phyloP scores from a whole-genome alignment of 2,329 filamentous ascomycete genomes.

The Cordyceps tenuipes region DNA sequence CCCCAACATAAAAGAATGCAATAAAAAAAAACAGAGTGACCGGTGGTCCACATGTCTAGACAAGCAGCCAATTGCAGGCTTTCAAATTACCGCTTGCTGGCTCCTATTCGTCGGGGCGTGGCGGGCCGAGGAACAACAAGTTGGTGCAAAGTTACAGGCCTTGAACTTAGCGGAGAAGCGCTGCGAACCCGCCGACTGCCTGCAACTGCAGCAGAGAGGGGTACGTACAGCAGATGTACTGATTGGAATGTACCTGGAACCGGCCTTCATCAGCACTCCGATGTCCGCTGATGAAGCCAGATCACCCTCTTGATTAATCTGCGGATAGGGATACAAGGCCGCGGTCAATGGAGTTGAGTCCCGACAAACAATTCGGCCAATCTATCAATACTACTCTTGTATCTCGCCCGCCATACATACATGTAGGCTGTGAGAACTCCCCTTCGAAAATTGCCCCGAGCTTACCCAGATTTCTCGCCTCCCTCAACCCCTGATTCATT shows the following conservation, averaged over 20 bases:
- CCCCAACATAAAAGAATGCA: constrained; percentile 6
- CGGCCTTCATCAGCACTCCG: background rate
- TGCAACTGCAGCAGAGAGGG: background rate
- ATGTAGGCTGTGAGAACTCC: too few relatives aligned
- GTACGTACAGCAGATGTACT: too few relatives aligned
- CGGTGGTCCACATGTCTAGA: constrained; percentile 4
- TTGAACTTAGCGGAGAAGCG: background rate
- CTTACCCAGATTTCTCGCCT: too few relatives aligned
- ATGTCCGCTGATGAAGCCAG: background rate
- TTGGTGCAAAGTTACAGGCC: too few relatives aligned
- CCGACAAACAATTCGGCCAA: too few relatives aligned
- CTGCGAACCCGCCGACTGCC: background rate
- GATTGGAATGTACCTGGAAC: background rate
- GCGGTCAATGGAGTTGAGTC: too few relatives aligned
- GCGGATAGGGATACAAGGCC: too few relatives aligned
- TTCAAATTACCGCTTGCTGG: constrained; percentile 1
- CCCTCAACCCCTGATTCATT: too few relatives aligned
- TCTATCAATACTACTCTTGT: too few relatives aligned
- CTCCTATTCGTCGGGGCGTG: constrained; percentile 3
- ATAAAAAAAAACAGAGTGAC: constrained; percentile 4
- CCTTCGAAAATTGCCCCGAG: too few relatives aligned
- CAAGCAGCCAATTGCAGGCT: background rate
- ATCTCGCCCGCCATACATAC: too few relatives aligned
- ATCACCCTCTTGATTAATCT: background rate
- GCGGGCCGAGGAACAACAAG: too few relatives aligned